Base-by-base conservation (phyloP, 306 rosid genomes). In the Malus orientalis region DNA sequence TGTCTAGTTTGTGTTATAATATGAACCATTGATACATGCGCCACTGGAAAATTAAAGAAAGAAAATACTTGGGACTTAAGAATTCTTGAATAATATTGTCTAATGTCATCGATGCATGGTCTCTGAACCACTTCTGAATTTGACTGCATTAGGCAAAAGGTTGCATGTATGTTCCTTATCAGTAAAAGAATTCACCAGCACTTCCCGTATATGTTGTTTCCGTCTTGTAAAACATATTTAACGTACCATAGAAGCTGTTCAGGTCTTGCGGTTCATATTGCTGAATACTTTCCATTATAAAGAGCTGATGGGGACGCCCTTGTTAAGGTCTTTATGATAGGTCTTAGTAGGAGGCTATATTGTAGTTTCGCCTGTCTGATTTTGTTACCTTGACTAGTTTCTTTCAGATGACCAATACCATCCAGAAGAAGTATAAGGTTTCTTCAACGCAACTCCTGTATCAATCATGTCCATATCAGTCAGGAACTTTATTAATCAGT, bases 401-500 rank as follows among this genome's bases (percentile, higher is more conserved):
- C 61, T 81, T 78, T 83, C 86, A 95, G 98, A 90, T 95, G 98
- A 95, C 98, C 63, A 95, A 95, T 80, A 95, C 97, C 78, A 95
- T 95, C 82, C 98, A 95, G 85, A 95, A 92, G 87, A 90, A 87
- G 86, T 90, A 70, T 77, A 95, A 91, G 89, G 98, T 95, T 82
- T 89, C 98, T 82, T 95, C 98, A 57, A 95, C 98, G 73, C 98
- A 95, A 85, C 97, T 95, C 81, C 84, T 95, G 12, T 94, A 90
- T 81, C 98, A 95, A 64, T 92, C 98, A 81, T 87, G 91, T 74
- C 98, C 98, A 25, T 91, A 91, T 83, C 98, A 94, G 79, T 84
- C 97, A 0, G 90, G 88, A 70, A 90, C 97, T 69, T 86, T 95
- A 86, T 87, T 95, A 78, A 84, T 95, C 81, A 40, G 82, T 33